Evolutionary conservation across 2,329 filamentous ascomycete species (phyloP).

Genomic region (Phyllachora maydis): DNA sequence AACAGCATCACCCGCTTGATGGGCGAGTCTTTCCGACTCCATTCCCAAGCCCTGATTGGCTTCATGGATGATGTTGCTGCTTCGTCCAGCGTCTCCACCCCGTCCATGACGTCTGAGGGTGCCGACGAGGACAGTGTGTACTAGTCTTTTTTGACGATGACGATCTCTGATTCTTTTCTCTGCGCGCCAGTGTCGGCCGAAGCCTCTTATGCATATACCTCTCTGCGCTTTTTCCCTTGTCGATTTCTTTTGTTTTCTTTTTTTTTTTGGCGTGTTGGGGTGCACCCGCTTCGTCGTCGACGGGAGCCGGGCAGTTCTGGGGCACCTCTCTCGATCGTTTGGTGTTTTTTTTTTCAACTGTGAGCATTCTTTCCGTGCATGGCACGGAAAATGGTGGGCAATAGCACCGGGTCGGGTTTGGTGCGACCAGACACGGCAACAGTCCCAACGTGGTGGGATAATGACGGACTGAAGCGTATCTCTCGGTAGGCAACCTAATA

Average conservation of each 20-base stretch:
- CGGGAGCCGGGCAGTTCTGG: too few relatives aligned
- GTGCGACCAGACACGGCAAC: too few relatives aligned
- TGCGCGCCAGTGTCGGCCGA: constrained; percentile 7
- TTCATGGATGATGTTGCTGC: constrained; percentile 72
- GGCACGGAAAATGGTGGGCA: too few relatives aligned
- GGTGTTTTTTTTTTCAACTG: background rate
- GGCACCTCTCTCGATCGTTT: constrained; percentile 1
- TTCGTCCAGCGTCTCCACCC: constrained; percentile 47
- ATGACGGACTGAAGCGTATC: too few relatives aligned
- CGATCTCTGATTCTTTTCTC: constrained; percentile 23
- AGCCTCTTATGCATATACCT: constrained; percentile 24
- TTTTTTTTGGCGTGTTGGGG: too few relatives aligned
- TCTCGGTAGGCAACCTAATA: constrained; percentile 24
- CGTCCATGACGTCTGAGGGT: constrained; percentile 52
- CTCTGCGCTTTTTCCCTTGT: constrained; percentile 13
- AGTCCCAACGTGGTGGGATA: too few relatives aligned
- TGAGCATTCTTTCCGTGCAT: too few relatives aligned
- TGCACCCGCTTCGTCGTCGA: background rate
- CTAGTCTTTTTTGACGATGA: constrained; percentile 30
- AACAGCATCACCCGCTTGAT: constrained; percentile 76
- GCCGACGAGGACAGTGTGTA: constrained; percentile 54
- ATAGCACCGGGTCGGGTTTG: too few relatives aligned
- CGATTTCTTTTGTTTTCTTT: constrained; percentile 8
- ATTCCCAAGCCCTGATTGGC: constrained; percentile 82
- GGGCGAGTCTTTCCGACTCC: constrained; percentile 94